Conservation (phyloP, 148 eudicot genomes). For the Nyssa sinensis region DNA sequence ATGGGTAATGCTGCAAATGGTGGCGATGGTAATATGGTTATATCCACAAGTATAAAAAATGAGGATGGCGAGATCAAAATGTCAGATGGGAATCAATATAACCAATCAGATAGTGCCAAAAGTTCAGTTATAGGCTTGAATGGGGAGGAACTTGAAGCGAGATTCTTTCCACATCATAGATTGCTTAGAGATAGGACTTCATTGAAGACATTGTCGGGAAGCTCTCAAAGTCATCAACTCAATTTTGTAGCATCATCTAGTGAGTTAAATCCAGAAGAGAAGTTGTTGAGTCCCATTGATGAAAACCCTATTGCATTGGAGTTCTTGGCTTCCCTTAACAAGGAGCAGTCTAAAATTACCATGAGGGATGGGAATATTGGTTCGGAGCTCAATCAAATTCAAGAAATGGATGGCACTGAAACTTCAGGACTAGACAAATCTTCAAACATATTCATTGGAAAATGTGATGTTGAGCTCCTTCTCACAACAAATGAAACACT, state of each 20-base stretch:
- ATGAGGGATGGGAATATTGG: constrained; percentile 13
- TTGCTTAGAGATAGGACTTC: constrained; percentile 50
- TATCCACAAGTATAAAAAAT: constrained; percentile 11
- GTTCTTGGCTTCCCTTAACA: constrained; percentile 50
- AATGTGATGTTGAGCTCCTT: constrained; percentile 30
- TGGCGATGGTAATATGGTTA: constrained; percentile 22
- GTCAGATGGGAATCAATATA: constrained; percentile 14
- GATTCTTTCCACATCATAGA: constrained; percentile 80
- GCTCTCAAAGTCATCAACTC: constrained; percentile 10
- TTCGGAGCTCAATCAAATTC: constrained; percentile 29
- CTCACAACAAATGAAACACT: constrained; percentile 61
- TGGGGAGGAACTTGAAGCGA: constrained; percentile 68
- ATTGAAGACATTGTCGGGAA: constrained; percentile 20
- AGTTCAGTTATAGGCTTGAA: constrained; percentile 53
- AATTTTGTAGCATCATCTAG: constrained; percentile 8
- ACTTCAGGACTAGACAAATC: constrained; percentile 29
- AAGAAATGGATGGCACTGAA: constrained; percentile 43
- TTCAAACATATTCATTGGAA: constrained; percentile 26
- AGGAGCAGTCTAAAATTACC: constrained; percentile 32
- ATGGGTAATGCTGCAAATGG: constrained; percentile 52
- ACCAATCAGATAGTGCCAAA: constrained; percentile 24
- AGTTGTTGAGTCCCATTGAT: constrained; percentile 22
- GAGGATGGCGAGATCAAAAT: constrained; percentile 9
- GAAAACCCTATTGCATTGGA: constrained; percentile 48
- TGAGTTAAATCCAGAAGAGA: constrained; percentile 29